Percentiles rank a stretch among this genome's conserved stretches.
These are phyloP conservation scores for Sistotremastrum suecicum DNA, from an alignment of 768 basidiomycete species.

Conservation along the genomic window DNA sequence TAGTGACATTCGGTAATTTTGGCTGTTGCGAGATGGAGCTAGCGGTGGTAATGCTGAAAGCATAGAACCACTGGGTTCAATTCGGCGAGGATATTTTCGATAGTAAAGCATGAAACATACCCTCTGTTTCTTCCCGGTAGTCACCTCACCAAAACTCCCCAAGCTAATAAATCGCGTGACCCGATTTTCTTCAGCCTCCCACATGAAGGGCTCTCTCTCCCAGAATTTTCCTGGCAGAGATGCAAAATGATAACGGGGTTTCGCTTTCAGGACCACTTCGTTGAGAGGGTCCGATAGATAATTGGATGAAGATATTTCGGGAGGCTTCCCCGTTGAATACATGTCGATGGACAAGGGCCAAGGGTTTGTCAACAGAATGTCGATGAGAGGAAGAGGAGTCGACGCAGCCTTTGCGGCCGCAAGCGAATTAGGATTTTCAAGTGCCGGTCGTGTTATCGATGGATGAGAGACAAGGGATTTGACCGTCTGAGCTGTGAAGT, in stretches of 20 bases:
- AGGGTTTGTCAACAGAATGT: conserved; percentile 70
- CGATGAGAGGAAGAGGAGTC: conserved; percentile 49
- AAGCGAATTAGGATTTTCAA: conserved; percentile 38
- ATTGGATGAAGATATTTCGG: too few relatives aligned
- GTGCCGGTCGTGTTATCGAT: conserved; percentile 29
- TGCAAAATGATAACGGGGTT: conserved; percentile 83
- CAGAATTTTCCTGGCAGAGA: conserved; percentile 67
- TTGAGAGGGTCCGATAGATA: conserved; percentile 30
- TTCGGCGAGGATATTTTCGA: neutral
- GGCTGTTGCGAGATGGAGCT: conserved; percentile 20
- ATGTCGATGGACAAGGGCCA: conserved; percentile 57
- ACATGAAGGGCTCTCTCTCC: conserved; percentile 88
- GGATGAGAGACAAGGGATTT: conserved; percentile 64
- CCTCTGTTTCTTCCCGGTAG: conserved; percentile 63
- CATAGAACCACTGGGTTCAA: conserved; percentile 81
- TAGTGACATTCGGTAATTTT: conserved; percentile 48
- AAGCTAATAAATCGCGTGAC: conserved; percentile 74
- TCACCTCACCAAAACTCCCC: conserved; percentile 69
- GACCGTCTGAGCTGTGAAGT: conserved; percentile 54
- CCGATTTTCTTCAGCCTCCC: conserved; percentile 58
- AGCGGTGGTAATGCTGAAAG: conserved; percentile 68
- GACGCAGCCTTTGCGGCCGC: conserved; percentile 52
- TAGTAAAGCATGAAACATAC: conserved; percentile 28
- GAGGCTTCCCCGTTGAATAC: conserved; percentile 27
- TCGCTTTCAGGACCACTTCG: conserved; percentile 46